phyloP scores from a whole-genome alignment of 768 basidiomycete species.

The Termitomyces sp. region DNA sequence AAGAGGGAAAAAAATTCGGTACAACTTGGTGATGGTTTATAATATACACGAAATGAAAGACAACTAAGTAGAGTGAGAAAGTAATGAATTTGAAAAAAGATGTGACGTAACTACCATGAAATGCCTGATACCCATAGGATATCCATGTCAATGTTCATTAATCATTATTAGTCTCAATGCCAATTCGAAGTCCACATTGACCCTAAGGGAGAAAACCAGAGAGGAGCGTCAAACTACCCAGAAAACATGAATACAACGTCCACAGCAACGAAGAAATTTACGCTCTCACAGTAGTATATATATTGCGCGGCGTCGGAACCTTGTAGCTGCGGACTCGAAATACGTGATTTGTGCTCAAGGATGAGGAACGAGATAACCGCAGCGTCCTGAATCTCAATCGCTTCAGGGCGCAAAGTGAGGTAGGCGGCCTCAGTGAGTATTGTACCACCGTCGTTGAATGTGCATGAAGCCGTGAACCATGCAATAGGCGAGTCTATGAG shows the following conservation, averaged over 20 bases:
- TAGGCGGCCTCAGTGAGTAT: constrained; percentile 13
- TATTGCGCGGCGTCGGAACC: constrained; percentile 6
- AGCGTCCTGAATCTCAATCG: constrained; percentile 19
- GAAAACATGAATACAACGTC: constrained; percentile 4
- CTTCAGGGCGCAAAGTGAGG: constrained; percentile 20
- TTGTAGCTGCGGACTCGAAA: constrained; percentile 3
- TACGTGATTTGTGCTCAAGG: constrained; percentile 20
- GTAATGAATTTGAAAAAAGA: background rate
- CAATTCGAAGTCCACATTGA: background rate
- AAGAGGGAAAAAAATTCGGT: background rate
- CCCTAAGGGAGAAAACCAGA: background rate
- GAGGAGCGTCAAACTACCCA: constrained; percentile 8
- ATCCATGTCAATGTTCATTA: background rate
- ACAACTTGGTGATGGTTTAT: background rate
- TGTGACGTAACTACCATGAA: constrained; percentile 1
- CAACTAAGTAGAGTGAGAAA: background rate
- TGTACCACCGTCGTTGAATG: constrained; percentile 6
- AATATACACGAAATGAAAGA: background rate
- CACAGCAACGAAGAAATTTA: background rate
- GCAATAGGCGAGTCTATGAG: constrained; percentile 16
- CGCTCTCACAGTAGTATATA: constrained; percentile 14
- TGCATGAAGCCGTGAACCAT: constrained; percentile 21
- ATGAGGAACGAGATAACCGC: constrained; percentile 22
- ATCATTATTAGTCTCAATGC: background rate
- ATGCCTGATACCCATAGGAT: background rate